phyloP scores from a whole-genome alignment of 257 asterid species.

The Eustoma russellianum region DNA sequence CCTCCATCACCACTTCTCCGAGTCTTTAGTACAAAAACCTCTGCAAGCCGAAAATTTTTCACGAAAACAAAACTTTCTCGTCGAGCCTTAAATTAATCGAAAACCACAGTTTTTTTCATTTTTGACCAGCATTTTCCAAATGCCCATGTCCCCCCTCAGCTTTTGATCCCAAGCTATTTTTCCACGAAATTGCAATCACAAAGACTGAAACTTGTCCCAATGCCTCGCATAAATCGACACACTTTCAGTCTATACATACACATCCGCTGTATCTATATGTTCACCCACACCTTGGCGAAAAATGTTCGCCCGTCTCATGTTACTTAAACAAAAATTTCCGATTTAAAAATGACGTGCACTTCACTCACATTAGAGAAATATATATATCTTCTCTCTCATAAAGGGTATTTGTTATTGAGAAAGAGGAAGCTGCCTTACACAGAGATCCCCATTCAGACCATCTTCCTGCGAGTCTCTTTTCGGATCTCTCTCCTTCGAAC shows the following conservation, averaged over 20 bases:
- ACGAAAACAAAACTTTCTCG: no score
- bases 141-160: slow-evolving; percentile 9
- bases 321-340: not conserved
- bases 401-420: slow-evolving; percentile 10
- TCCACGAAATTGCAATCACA: no score
- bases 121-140: slow-evolving; percentile 4
- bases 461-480: slow-evolving; percentile 1
- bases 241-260: slow-evolving; percentile 25
- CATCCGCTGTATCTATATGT: slow-evolving; percentile 20
- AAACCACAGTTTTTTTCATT: not conserved
- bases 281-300: not conserved
- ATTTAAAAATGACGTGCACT: not conserved
- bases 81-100: no score
- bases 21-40: no score
- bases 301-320: slow-evolving; percentile 13
- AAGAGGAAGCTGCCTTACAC: slow-evolving; percentile 21
- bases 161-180: slow-evolving; percentile 9
- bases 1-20: no score
- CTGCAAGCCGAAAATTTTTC: not conserved
- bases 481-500: not conserved
- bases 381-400: slow-evolving; percentile 40
- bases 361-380: not conserved
- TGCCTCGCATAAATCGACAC: no score
- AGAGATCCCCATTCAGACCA: slow-evolving; percentile 69
- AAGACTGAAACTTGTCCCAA: no score